Evolutionary conservation across 2,329 filamentous ascomycete species (phyloP).

Genomic region (Alternaria brassicicola): DNA sequence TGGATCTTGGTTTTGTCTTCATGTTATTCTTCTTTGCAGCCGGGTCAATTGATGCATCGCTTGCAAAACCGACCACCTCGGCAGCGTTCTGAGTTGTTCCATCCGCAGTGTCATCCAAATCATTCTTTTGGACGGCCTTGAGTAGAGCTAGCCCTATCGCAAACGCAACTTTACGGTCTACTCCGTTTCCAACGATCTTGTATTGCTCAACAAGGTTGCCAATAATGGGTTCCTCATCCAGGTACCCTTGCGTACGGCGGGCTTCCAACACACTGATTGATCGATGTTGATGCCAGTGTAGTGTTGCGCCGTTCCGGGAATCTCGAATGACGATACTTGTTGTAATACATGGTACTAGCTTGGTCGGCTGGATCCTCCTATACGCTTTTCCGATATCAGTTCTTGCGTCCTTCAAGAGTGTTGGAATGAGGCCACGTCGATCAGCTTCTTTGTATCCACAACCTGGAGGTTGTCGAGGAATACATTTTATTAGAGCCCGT

Average conservation of each 20-base stretch:
- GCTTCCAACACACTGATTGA: constrained; percentile 69
- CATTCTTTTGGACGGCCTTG: constrained; percentile 13
- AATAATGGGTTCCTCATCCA: constrained; percentile 72
- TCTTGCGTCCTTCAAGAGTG: constrained; percentile 25
- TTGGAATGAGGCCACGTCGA: constrained; percentile 48
- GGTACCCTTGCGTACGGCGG: constrained; percentile 71
- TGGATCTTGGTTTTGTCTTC: background rate
- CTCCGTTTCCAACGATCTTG: constrained; percentile 76
- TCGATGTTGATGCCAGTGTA: constrained; percentile 72
- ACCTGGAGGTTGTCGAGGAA: constrained; percentile 62
- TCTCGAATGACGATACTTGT: constrained; percentile 62
- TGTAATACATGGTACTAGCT: constrained; percentile 67
- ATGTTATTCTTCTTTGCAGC: too few species aligned
- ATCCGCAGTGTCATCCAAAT: background rate
- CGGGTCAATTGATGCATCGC: background rate
- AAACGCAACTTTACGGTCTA: constrained; percentile 71
- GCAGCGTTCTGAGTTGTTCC: background rate
- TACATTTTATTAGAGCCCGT: constrained; percentile 58
- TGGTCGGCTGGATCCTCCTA: constrained; percentile 58
- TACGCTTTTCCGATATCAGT: constrained; percentile 49
- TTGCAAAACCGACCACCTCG: background rate
- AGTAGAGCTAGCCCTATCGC: constrained; percentile 67
- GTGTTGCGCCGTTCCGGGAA: constrained; percentile 57
- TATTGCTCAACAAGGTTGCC: constrained; percentile 63
- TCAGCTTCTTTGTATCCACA: constrained; percentile 36